Base-by-base conservation (phyloP, 495 filamentous ascomycete genomes). In the Penicillium alfredii region DNA sequence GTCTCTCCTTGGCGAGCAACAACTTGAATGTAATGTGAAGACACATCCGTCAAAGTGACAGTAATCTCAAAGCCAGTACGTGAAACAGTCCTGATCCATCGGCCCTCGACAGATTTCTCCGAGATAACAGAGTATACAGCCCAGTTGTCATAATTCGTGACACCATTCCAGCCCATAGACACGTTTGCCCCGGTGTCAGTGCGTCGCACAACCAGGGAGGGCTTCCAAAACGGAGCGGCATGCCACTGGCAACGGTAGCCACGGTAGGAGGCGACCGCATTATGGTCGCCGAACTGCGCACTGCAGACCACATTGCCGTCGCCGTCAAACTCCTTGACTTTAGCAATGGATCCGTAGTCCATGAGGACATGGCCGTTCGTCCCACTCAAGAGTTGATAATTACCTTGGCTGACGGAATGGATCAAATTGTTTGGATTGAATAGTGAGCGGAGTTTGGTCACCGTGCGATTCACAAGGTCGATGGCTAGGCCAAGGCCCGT, bases 291-390 rank as follows among this genome's bases (percentile, higher is more conserved):
- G 28, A 64, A 69, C 11, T 56, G 42, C 4, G 57, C 61, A 17
- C 58, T 63, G 31, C 58, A 52, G 11, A 62, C 53, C 23, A 52
- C 51, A 15, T 59, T 54, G 33, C 50, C 47, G 12, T 53, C 38
- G 18, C 37, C 53, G 29, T 60, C 56, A 35, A 57, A 72, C 38
- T 77, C 75, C 10, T 72, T 72, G 13, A 77, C 38, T 3, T 66
- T 61, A 14, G 71, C 49, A 30, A 68, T 67, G 19, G 63, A 62
- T 0, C 74, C 75, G 48, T 70, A 78, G 28, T 50, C 66, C 45
- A 73, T 33, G 23, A 76, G 40, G 6, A 59, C 59, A 42, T 74
- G 68, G 8, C 56, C 57, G 33, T 61, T 56, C 2, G 40, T 36
- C 18, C 51, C 42, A 32, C 42, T 49, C 15, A 76, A 52, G 3